These are phyloP conservation scores for Microbotryum silenes-acaulis DNA, from an alignment of 1,284 basidiomycete genomes.

Conservation along the genomic window DNA sequence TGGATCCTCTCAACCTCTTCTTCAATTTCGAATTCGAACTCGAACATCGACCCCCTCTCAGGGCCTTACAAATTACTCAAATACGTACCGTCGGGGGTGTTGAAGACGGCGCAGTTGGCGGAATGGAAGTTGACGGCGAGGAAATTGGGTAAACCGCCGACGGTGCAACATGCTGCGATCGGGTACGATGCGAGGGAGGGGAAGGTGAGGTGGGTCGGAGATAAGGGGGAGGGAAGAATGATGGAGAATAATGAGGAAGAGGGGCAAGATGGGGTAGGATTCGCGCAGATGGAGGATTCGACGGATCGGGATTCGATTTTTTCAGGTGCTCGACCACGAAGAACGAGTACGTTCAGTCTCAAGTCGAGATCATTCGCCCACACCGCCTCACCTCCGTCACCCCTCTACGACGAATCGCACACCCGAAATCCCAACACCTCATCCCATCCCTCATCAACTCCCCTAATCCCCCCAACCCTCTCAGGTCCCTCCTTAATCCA, in stretches of 20 bases:
- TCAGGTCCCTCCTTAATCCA: conserved; percentile 43
- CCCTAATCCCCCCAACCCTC: neutral
- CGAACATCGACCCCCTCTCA: conserved; percentile 17
- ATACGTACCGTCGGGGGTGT: conserved; percentile 84
- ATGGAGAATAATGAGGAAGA: neutral
- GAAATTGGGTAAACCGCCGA: conserved; percentile 90
- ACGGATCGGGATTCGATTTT: neutral
- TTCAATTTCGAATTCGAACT: neutral
- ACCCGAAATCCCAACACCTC: neutral
- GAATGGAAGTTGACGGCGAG: conserved; percentile 95
- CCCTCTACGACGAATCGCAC: neutral
- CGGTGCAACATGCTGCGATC: conserved; percentile 47
- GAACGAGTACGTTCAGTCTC: neutral
- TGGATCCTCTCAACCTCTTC: conserved; percentile 58
- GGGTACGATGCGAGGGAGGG: conserved; percentile 36
- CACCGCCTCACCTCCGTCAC: neutral
- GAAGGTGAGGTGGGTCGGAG: neutral
- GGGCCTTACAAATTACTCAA: conserved; percentile 91
- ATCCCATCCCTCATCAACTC: neutral
- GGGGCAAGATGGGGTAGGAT: neutral
- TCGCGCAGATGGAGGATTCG: neutral
- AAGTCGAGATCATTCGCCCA: neutral
- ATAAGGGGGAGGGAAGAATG: neutral
- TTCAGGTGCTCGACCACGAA: neutral
- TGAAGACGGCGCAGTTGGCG: conserved; percentile 91